phyloP scores from a whole-genome alignment of 257 asterid species.

The Nicotiana knightiana region DNA sequence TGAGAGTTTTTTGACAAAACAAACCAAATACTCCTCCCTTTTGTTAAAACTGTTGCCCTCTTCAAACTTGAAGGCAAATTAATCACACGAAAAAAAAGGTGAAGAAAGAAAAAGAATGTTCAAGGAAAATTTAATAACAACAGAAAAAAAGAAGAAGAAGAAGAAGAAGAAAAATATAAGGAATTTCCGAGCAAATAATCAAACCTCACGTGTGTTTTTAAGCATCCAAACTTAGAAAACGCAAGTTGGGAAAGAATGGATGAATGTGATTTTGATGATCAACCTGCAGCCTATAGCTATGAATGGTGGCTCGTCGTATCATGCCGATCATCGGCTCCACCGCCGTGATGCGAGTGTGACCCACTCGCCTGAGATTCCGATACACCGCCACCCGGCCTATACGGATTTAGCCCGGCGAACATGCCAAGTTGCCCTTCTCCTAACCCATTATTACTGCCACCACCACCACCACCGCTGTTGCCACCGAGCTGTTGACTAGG shows the following conservation, averaged over 20 bases:
- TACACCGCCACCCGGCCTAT: conserved; percentile 50
- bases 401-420: conserved; percentile 48
- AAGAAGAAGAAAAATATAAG: conserved; percentile 7
- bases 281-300: conserved; percentile 16
- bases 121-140: neutral
- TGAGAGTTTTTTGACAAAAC: conserved; percentile 11
- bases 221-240: conserved; percentile 35
- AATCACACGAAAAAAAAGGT: conserved; percentile 35
- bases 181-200: conserved; percentile 23
- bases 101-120: conserved; percentile 18
- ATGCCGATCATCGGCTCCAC: conserved; percentile 59
- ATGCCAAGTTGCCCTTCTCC: conserved; percentile 68
- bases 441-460: conserved; percentile 31
- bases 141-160: neutral
- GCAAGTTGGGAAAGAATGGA: conserved; percentile 19
- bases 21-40: conserved; percentile 15
- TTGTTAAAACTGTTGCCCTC: conserved; percentile 25
- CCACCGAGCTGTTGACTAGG: conserved; percentile 57
- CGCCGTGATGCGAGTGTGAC: conserved; percentile 61
- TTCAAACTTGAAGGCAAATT: conserved; percentile 25
- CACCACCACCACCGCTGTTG: neutral
- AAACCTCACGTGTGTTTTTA: conserved; percentile 33
- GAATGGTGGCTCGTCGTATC: conserved; percentile 72
- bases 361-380: conserved; percentile 74
- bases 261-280: neutral